Base-by-base conservation (phyloP, 1,139 yeast species). In the Lodderomyces jiufengensis region DNA sequence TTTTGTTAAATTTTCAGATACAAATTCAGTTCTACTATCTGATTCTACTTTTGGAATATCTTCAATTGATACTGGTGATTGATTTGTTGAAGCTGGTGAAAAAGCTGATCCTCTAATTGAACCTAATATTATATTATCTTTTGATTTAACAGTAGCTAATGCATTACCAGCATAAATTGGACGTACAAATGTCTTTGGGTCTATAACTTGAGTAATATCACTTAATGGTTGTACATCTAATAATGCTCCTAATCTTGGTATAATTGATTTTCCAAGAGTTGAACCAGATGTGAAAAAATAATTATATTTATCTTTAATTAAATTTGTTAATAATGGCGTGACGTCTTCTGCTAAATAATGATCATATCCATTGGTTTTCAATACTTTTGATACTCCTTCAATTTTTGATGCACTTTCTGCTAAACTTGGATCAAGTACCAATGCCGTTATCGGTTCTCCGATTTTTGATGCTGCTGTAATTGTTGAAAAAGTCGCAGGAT, bases 151-250 rank as follows among this genome's bases (percentile, higher is more conserved):
- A 5, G 96, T 88, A 27, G 87, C 78, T 45, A 87, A 68, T 2
- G 95, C 95, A 59, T 92, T 92, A 33, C 98, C 98, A 24, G 98
- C 98, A 56, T 87, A 92, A 34, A 92, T 87, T 34, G 97, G 97
- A 57, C 97, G 81, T 25, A 81, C 80, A 61, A 92, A 92, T 5
- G 95, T 85, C 43, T 74, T 74, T 20, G 76, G 70, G 36, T 78
- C 69, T 45, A 74, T 75, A 30, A 92, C 81, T 52, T 77, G 76
- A 46, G 75, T 75, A 41, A 92, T 73, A 53, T 92, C 97, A 26
- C 90, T 78, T 38, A 92, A 64, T 31, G 97, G 97, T 64, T 92
- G 97, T 20, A 77, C 74, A 53, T 92, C 95, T 41, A 90, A 65
- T 40, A 84, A 53, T 1, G 97, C 97, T 24, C 86, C 95, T 24